Percentiles rank a stretch among this genome's conserved stretches.
Conservation (phyloP, 768 basidiomycete genomes). For the Russula olivacea region DNA sequence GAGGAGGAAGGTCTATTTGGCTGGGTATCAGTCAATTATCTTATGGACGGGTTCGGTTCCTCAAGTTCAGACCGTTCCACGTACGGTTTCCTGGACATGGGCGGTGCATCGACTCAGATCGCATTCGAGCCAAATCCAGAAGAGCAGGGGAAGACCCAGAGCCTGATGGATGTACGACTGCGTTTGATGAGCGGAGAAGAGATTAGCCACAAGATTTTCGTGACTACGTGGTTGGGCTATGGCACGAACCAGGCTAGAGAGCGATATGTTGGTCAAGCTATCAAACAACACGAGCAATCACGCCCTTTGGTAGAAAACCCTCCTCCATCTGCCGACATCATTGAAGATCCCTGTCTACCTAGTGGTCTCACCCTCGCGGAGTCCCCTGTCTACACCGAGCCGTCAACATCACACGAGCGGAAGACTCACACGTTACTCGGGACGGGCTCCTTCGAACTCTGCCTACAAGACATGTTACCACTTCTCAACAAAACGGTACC, state of each 20-base stretch:
- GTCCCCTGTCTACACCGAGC: constrained; percentile 40
- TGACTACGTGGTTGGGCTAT: constrained; percentile 98
- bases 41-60: constrained; percentile 89
- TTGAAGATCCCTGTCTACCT: constrained; percentile 90
- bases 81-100: constrained; percentile 98
- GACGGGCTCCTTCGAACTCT: constrained; percentile 86
- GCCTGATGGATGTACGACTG: constrained; percentile 74
- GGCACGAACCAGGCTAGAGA: constrained; percentile 97
- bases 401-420: constrained; percentile 39
- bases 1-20: constrained; percentile 98
- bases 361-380: constrained; percentile 61
- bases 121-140: constrained; percentile 81
- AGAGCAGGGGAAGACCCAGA: constrained; percentile 50
- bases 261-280: constrained; percentile 71
- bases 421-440: constrained; percentile 65
- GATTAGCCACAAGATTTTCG: constrained; percentile 89
- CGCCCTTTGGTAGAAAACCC: constrained; percentile 29
- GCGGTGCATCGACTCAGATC: constrained; percentile 97
- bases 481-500: constrained; percentile 81
- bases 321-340: constrained; percentile 31
- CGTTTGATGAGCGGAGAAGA: constrained; percentile 79
- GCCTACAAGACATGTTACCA: constrained; percentile 63
- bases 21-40: constrained; percentile 98
- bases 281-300: constrained; percentile 50
- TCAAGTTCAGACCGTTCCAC: constrained; percentile 61